Base-by-base conservation (phyloP, 352 stramenopile species). In the Ophiocytium majus region DNA sequence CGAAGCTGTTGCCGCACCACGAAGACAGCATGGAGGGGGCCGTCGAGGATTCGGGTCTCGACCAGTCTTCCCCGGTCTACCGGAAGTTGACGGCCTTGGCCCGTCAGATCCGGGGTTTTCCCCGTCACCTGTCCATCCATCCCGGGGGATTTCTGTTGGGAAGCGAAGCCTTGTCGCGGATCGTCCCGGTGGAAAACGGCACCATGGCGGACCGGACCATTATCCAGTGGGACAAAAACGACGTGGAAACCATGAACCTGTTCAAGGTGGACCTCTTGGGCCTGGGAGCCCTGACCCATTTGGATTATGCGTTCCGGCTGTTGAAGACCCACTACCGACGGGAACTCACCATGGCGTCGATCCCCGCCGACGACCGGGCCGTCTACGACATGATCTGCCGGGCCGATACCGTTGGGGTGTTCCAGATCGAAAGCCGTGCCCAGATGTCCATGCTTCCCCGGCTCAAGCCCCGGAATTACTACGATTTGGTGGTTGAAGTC, bases 161-260 rank as follows among this genome's bases (percentile, higher is more conserved):
- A 23, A 23, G 28, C 57, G 19, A 28, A 28, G 19, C 57, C 23
- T 71, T 71, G 28, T 71, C 19, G 19, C 19, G 28, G 57, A 23
- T 71, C 57, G 57, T 71, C 19, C 57, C 57, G 57, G 28, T 71
- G 19, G 57, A 71, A 28, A 71, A 71, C 57, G 57, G 19, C 19
- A 28, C 57, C 23, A 71, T 71, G 57, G 57, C 57, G 19, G 57
- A 71, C 57, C 57, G 57, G 57, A 71, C 57, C 19, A 28, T 71
- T 23, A 71, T 71, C 28, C 57, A 71, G 28, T 71, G 57, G 57
- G 57, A 71, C 57, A 71, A 71, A 28, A 71, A 71, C 57, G 57
- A 71, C 57, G 19, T 71, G 19, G 57, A 71, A 23, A 28, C 57
- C 28, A 23, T 71, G 57, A 28, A 28, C 57, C 23, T 71, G 19